phyloP scores from a whole-genome alignment of 2,329 filamentous ascomycete genomes.

The Didymella keratinophila region DNA sequence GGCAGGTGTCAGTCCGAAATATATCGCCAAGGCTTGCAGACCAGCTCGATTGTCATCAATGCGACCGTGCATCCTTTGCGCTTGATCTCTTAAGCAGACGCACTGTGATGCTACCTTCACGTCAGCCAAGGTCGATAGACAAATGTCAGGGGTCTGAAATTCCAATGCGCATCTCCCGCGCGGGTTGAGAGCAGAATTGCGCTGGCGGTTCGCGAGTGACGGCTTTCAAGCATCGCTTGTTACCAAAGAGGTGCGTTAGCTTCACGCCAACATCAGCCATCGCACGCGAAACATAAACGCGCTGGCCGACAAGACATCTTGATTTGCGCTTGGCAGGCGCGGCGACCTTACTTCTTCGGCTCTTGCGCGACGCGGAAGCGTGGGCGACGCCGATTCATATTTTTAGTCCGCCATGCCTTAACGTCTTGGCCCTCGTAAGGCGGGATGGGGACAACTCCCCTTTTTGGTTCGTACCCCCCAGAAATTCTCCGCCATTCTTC shows the following conservation, averaged over 20 bases:
- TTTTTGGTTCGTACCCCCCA: constrained; percentile 1
- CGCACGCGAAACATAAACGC: constrained; percentile 5
- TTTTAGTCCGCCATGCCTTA: constrained; percentile 25
- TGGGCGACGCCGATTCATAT: constrained; percentile 23
- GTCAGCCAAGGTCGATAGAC: constrained; percentile 18
- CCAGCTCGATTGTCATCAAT: neutral
- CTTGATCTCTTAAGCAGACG: neutral
- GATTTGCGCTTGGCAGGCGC: constrained; percentile 17
- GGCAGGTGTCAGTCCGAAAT: constrained; percentile 5
- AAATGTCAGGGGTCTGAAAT: constrained; percentile 8
- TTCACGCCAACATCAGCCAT: constrained; percentile 12
- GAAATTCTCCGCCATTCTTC: constrained; percentile 13
- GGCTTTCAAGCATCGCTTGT: constrained; percentile 1
- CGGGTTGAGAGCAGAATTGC: constrained; percentile 6
- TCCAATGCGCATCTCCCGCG: constrained; percentile 18
- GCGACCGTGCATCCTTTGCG: neutral
- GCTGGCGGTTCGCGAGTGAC: constrained; percentile 2
- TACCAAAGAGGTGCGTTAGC: constrained; percentile 11
- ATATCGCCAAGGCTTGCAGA: constrained; percentile 4
- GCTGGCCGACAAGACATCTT: constrained; percentile 14
- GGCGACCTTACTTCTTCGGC: constrained; percentile 25
- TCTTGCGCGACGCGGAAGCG: constrained; percentile 19
- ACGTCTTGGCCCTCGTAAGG: constrained; percentile 24
- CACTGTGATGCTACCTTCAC: constrained; percentile 9
- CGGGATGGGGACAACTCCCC: constrained; percentile 4